Evolutionary conservation across 1,139 yeast species (phyloP).

Genomic region (Torulaspora pretoriensis): DNA sequence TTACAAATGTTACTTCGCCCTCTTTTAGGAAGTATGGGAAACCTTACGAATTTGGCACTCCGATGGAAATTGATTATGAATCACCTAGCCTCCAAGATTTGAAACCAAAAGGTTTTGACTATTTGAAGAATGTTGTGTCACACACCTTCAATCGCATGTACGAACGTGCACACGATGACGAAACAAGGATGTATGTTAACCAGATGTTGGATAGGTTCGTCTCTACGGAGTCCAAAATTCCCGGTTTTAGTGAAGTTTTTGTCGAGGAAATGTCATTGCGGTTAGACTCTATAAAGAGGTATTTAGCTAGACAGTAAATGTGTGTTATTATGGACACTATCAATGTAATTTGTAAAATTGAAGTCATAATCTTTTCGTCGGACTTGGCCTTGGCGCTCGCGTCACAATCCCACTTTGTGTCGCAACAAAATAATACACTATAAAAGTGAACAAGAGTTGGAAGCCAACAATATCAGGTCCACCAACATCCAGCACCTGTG

Average conservation of each 20-base stretch:
- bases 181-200: slow-evolving; percentile 46
- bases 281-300: slow-evolving; percentile 30
- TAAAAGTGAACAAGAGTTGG: neutral
- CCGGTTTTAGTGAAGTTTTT: slow-evolving; percentile 63
- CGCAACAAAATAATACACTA: neutral
- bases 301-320: slow-evolving; percentile 15
- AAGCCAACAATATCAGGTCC: too few relatives aligned
- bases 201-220: slow-evolving; percentile 40
- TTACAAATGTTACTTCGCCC: slow-evolving; percentile 21
- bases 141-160: slow-evolving; percentile 45
- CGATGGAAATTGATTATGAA: slow-evolving; percentile 24
- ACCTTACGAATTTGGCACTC: slow-evolving; percentile 23
- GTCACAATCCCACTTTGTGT: slow-evolving; percentile 1
- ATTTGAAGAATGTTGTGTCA: slow-evolving; percentile 39
- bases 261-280: slow-evolving; percentile 52
- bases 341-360: neutral
- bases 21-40: slow-evolving; percentile 22
- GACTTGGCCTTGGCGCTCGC: neutral
- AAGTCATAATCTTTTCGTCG: too few relatives aligned
- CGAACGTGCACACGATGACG: slow-evolving; percentile 46
- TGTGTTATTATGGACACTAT: neutral
- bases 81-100: slow-evolving; percentile 11
- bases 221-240: slow-evolving; percentile 49
- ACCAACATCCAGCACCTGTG: neutral
- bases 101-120: slow-evolving; percentile 32